Evolutionary conservation across 2,329 filamentous ascomycete species (phyloP), one percentile per base, ranked within the genome.

Genomic region (Colletotrichum noveboracense): DNA sequence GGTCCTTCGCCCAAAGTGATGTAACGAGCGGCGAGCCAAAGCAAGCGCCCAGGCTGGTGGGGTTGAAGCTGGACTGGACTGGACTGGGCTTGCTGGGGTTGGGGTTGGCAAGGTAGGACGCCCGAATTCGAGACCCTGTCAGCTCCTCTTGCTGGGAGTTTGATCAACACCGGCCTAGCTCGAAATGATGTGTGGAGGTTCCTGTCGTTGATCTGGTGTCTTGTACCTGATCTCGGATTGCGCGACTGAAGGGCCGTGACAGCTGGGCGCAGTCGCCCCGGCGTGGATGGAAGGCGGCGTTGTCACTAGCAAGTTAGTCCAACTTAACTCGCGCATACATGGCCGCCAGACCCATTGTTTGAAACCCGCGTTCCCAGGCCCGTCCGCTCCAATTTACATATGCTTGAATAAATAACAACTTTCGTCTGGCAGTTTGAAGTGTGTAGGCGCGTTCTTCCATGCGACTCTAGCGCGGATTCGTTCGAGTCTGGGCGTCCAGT

Each of bases 151-250:
- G 24, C 61, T 64, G 36, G 65, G n/a, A 28, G 70, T 70, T 76
- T 76, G 74, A 66, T 76, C 70, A 76, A 65, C 74, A 48, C 56
- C 26, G 65, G 64, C 18, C 70, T 68, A 76, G 70, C 70, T 74
- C 61, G 36, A 69, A 71, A 61, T 21, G 72, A 72, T 71, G 67
- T 66, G 71, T 55, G 74, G 34, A 69, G 70, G 64, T 69, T 66
- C 64, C 70, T 69, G 34, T 58, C 36, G 65, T 69, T 76, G 64
- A 69, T 76, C 64, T 74, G 70, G 68, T 58, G 73, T 64, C 52
- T 43, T n/a, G 66, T 68, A 30, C 43, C 43, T 73, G 73, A 64
- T 58, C 55, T 68, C 32, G 58, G 43, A 58, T 65, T 32, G 36
- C 34, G 38, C 43, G 62, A 75, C 36, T 60, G 70, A 65, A 65